phyloP scores from a whole-genome alignment of 257 asterid species.

The Solanum megistacrolobum region DNA sequence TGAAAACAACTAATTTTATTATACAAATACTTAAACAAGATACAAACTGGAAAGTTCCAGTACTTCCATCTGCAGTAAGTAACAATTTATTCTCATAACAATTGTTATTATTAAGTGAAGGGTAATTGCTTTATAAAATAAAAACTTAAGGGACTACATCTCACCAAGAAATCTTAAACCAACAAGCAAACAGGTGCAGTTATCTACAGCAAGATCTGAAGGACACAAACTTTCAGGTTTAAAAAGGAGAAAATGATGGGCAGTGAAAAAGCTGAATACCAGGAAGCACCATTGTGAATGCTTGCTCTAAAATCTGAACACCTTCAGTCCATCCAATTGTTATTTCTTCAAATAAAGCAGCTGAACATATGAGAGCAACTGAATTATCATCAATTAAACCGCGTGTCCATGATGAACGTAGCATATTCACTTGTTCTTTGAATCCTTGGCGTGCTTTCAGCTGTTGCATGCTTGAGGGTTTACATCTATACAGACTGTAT shows the following conservation, averaged over 20 bases:
- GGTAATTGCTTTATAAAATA: background rate
- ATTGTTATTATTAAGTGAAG: background rate
- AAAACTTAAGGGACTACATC: background rate
- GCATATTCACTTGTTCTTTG: conserved; percentile 55
- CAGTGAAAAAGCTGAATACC: conserved; percentile 30
- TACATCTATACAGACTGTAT: conserved; percentile 60
- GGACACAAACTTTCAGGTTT: background rate
- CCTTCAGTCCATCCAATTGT: conserved; percentile 71
- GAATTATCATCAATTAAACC: conserved; percentile 72
- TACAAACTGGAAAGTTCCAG: background rate
- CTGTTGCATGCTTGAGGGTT: conserved; percentile 53
- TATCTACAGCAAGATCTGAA: background rate
- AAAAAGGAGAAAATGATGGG: background rate
- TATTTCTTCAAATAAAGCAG: conserved; percentile 83
- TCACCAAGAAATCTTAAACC: background rate
- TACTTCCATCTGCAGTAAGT: background rate
- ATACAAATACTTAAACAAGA: background rate
- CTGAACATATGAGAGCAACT: conserved; percentile 67
- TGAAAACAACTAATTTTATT: background rate
- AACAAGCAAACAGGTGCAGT: background rate
- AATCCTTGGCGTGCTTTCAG: conserved; percentile 93
- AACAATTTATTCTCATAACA: background rate
- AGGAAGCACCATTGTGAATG: conserved; percentile 92
- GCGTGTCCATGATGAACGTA: conserved; percentile 58
- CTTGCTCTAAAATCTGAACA: conserved; percentile 54